Evolutionary conservation across 768 basidiomycete species (phyloP), one percentile per base, ranked within the genome.

Genomic region (Lyophyllum decastes): DNA sequence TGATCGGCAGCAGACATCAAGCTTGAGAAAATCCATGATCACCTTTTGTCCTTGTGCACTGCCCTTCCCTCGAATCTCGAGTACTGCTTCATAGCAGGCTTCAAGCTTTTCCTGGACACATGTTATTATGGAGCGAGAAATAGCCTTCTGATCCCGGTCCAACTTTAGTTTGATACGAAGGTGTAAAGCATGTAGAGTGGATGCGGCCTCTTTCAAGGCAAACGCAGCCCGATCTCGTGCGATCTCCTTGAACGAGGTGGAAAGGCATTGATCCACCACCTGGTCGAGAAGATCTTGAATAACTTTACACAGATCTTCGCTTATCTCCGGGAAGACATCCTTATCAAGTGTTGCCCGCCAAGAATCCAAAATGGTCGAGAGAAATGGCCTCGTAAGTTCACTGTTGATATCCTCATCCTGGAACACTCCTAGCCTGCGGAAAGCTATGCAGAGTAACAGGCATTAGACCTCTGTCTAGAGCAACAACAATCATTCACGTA

Each of bases 261-360:
- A 50, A 2, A 24, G 6, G n/a, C 55, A 57, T 35, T 19, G 9
- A 24, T 44, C 21, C 6, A 19, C 19, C 21, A 43, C 21, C 24
- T 57, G 17, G 33, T 45, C 24, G 5, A 57, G 49, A 9, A 50
- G 16, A 8, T 57, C 49, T 26, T 26, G 2, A 30, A 49, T 38
- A 17, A 16, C 17, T 8, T 7, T 38, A 22, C 51, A 3, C 3
- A 57, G 38, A 2, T 22, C 10, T 3, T 45, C 7, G 26, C 30
- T 49, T 1, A 49, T 43, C 25, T 57, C 49, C 10, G 55, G 55
- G 44, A 57, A 50, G 12, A 57, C 9, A 21, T 57, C 49, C 8
- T 57, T 34, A 17, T 57, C 49, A 22, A 57, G 24, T 12, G 43
- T 57, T 14, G 22, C n/a, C 38, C 33, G 19, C 55, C 55, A 57